These are phyloP conservation scores for Phytophthora crassamura DNA, from an alignment of 352 stramenopile genomes.

Conservation along the genomic window DNA sequence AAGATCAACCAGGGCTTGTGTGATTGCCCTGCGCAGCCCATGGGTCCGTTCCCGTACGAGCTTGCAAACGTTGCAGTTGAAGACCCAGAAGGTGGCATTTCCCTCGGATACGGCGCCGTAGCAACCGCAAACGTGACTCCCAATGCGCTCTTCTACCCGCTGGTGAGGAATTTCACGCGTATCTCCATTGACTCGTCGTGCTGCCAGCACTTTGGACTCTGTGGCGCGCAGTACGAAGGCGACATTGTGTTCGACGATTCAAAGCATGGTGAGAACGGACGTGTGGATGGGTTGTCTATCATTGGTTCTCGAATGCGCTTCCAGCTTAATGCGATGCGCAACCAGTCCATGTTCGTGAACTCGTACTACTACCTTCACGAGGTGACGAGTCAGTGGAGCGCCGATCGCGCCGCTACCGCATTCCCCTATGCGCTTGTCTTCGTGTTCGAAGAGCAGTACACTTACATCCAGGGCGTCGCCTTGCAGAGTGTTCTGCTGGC, in stretches of 20 bases:
- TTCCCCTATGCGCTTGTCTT: conserved; percentile 93
- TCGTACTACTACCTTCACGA: conserved; percentile 90
- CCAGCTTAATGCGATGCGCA: conserved; percentile 85
- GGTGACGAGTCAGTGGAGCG: conserved; percentile 53
- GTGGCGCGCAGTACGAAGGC: conserved; percentile 84
- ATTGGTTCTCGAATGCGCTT: conserved; percentile 85
- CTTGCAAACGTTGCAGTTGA: conserved; percentile 29
- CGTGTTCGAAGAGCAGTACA: conserved; percentile 94
- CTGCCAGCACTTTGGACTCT: conserved; percentile 89
- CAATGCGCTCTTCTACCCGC: conserved; percentile 74
- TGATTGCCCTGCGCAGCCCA: conserved; percentile 77
- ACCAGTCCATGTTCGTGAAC: conserved; percentile 92
- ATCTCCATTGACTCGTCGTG: conserved; percentile 91
- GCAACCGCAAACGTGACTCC: conserved; percentile 53
- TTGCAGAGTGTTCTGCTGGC: conserved; percentile 87
- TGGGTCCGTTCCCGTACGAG: conserved; percentile 86
- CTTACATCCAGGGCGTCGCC: conserved; percentile 90
- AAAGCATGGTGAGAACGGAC: not conserved
- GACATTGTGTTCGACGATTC: conserved; percentile 80
- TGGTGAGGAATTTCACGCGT: conserved; percentile 86
- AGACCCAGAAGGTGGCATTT: conserved; percentile 21
- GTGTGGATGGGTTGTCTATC: conserved; percentile 46
- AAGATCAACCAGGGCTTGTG: conserved; percentile 68
- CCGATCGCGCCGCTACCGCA: conserved; percentile 35
- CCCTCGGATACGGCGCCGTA: conserved; percentile 17